These are phyloP conservation scores for Botrytis elliptica DNA, from an alignment of 2,329 filamentous ascomycete species.

Conservation along the genomic window DNA sequence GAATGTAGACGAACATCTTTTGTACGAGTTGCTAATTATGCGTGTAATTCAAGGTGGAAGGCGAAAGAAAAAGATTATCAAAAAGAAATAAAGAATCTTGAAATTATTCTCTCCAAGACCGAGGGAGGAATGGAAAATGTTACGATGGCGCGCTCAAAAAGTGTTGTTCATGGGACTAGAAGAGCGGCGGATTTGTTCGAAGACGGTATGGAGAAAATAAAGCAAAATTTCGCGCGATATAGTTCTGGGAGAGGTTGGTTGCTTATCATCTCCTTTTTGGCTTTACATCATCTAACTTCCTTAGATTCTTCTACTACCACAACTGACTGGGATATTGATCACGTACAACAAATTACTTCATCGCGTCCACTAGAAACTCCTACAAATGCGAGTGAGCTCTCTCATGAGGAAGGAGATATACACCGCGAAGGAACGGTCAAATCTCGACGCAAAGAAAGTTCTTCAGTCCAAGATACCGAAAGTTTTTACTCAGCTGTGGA, in stretches of 20 bases:
- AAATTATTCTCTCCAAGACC: slow-evolving; percentile 36
- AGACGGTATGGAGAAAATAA: slow-evolving; percentile 30
- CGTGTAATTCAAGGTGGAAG: slow-evolving; percentile 27
- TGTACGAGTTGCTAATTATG: background rate
- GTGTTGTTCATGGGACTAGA: slow-evolving; percentile 33
- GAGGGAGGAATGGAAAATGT: slow-evolving; percentile 38
- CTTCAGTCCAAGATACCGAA: slow-evolving; percentile 8
- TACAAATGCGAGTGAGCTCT: background rate
- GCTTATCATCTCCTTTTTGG: background rate
- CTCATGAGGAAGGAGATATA: background rate
- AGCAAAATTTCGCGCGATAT: slow-evolving; percentile 25
- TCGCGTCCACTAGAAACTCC: background rate
- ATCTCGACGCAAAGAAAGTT: background rate
- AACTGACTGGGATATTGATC: background rate
- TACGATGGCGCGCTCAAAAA: slow-evolving; percentile 35
- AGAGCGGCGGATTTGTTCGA: slow-evolving; percentile 30
- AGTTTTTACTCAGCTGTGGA: slow-evolving; percentile 5
- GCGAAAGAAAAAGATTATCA: slow-evolving; percentile 36
- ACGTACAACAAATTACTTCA: background rate
- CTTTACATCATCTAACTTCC: background rate
- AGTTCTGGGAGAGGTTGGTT: slow-evolving; percentile 19
- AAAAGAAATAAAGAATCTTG: slow-evolving; percentile 36
- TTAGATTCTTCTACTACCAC: background rate
- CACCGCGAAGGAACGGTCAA: background rate
- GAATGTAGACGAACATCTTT: background rate